These are phyloP conservation scores for Helminthosporium solani DNA, from an alignment of 2,329 filamentous ascomycete species.

Conservation along the genomic window DNA sequence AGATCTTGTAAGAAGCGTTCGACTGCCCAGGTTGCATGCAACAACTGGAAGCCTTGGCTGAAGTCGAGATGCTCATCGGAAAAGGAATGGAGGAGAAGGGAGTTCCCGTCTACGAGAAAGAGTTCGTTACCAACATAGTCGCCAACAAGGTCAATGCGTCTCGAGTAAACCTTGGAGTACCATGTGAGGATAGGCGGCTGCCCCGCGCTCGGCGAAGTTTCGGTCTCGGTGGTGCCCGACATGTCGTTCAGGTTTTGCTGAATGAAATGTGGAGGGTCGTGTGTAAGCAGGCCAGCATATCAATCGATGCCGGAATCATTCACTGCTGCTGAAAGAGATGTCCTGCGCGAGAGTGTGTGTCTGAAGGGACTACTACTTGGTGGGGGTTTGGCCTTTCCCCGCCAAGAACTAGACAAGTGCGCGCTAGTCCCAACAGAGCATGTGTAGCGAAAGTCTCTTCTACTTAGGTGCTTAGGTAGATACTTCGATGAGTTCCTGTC, in stretches of 20 bases:
- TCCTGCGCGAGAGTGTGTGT: background rate
- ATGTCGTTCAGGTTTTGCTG: background rate
- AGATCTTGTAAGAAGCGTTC: slow-evolving; percentile 66
- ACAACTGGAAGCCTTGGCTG: slow-evolving; percentile 64
- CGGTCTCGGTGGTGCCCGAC: background rate
- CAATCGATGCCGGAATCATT: background rate
- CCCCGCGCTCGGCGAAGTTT: background rate
- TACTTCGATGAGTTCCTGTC: too few species aligned
- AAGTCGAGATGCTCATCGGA: slow-evolving; percentile 65
- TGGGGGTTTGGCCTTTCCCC: background rate
- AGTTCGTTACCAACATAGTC: slow-evolving; percentile 74
- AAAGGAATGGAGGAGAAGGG: slow-evolving; percentile 66
- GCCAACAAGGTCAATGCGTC: slow-evolving; percentile 59
- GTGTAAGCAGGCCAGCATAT: background rate
- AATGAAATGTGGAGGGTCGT: background rate
- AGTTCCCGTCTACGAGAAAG: slow-evolving; percentile 73
- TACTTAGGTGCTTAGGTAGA: too few species aligned
- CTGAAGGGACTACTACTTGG: background rate
- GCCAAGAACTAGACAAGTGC: background rate
- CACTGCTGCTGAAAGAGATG: background rate
- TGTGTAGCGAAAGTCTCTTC: background rate
- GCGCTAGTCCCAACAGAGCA: background rate
- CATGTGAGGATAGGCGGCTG: slow-evolving; percentile 28
- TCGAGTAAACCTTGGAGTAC: slow-evolving; percentile 40
- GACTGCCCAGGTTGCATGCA: slow-evolving; percentile 69